These are phyloP conservation scores for Suhomyces atakaporum DNA, from an alignment of 1,139 yeast genomes.

Conservation along the genomic window DNA sequence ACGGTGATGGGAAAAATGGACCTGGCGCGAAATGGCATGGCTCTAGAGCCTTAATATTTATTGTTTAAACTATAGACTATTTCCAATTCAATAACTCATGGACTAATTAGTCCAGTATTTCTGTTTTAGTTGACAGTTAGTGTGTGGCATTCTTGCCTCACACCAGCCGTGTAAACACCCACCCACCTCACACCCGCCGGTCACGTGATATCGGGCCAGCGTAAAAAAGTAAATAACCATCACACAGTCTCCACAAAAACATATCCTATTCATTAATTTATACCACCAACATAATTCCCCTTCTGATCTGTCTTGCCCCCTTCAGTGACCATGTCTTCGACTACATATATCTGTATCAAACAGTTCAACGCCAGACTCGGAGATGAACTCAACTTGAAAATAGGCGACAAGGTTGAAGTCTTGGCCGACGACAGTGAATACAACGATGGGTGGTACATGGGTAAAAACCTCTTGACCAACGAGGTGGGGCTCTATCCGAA, in stretches of 20 bases:
- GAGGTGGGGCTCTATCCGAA: conserved; percentile 89
- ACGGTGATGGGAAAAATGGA: no score
- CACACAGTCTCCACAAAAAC: background rate
- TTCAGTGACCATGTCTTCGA: conserved; percentile 15
- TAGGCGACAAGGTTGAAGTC: conserved; percentile 87
- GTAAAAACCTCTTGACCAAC: conserved; percentile 69
- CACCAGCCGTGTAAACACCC: background rate
- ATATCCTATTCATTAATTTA: background rate
- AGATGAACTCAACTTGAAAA: conserved; percentile 77
- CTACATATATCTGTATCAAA: conserved; percentile 63
- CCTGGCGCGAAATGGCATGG: no score
- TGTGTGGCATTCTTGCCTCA: no score
- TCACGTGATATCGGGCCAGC: background rate
- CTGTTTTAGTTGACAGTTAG: no score
- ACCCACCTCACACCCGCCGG: background rate
- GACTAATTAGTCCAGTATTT: no score
- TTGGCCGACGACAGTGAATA: conserved; percentile 91
- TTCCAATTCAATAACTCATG: no score
- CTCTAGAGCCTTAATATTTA: no score
- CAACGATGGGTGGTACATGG: conserved; percentile 97
- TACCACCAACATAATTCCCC: background rate
- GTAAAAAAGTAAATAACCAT: background rate
- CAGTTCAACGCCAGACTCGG: conserved; percentile 85
- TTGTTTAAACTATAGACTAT: no score
- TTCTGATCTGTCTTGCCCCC: background rate